Percentiles rank a stretch among this genome's conserved stretches.
phyloP scores from a whole-genome alignment of 305 asterid species.

The Fraxinus ornus region DNA sequence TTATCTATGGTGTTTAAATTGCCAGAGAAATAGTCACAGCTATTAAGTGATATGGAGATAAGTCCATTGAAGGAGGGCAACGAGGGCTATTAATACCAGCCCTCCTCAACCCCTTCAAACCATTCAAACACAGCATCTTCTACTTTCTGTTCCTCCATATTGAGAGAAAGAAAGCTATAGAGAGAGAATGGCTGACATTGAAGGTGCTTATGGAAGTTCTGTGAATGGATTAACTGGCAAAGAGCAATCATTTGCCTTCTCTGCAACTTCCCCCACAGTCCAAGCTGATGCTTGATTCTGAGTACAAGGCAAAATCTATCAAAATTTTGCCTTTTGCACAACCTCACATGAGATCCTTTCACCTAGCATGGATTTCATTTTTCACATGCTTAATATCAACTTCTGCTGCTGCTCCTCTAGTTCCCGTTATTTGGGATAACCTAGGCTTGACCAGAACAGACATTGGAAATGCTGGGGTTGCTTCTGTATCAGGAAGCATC shows the following conservation, averaged over 20 bases:
- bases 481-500: constrained; percentile 50
- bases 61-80: too few relatives aligned
- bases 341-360: constrained; percentile 48
- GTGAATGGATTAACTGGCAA: constrained; percentile 8
- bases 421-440: constrained; percentile 44
- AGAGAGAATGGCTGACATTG: constrained; percentile 17
- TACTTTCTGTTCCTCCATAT: background rate
- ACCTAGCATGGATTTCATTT: constrained; percentile 40
- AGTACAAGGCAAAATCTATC: constrained; percentile 39
- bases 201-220: constrained; percentile 15
- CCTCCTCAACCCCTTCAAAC: background rate
- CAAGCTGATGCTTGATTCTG: constrained; percentile 37
- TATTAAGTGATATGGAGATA: too few relatives aligned
- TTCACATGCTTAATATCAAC: constrained; percentile 43
- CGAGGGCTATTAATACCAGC: background rate
- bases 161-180: background rate
- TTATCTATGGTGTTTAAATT: too few relatives aligned
- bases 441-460: constrained; percentile 29
- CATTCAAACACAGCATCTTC: background rate
- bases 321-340: constrained; percentile 37
- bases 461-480: constrained; percentile 52
- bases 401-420: constrained; percentile 48
- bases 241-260: constrained; percentile 24
- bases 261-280: constrained; percentile 25
- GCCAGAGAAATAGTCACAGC: too few relatives aligned